Evolutionary conservation across 208 protist genomes (phyloP), one percentile per base, ranked within the genome.

Genomic region (Zelonia costaricensis): DNA sequence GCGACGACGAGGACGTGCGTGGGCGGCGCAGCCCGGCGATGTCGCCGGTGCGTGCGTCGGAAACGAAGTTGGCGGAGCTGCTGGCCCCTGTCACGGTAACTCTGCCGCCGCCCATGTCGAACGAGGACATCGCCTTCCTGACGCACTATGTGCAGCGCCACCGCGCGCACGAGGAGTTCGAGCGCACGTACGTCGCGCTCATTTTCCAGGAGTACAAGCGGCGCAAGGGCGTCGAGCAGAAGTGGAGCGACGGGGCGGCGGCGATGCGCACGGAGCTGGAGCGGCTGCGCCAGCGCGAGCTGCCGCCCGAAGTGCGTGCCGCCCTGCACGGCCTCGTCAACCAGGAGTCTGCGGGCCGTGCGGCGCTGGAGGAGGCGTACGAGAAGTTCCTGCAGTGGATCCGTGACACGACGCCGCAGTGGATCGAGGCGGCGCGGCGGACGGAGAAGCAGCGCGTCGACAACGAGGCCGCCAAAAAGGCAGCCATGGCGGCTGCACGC

Each of bases 161-260:
- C 35, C 33, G 13, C 7, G 43, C 45, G 20, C 13, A 27, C 28
- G 72, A 77, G 61, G 60, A 62, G 57, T 59, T 28, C 28, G 88
- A 91, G 51, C 57, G 68, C 46, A 22, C 23, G 10, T 86, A 91
- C 56, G 65, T 92, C 7, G 66, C 70, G 15, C 63, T 94, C n/a
- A 45, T 85, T 27, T 91, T 89, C 38, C 15, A 79, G n/a, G 88
- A 94, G 69, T 94, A 91, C 75, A 78, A 74, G 36, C 77, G 76
- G 53, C 88, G 88, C 25, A 90, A 88, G 62, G 46, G 58, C 30
- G 45, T 94, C 10, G 78, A 87, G 58, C 63, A 74, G 55, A 77
- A 81, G 53, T 61, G 74, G 36, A 36, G 46, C 15, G 33, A n/a
- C 0, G 67, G 58, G 12, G 27, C 83, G 23, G 70, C 43, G 22